Evolutionary conservation across 345 rosid species (phyloP).

Genomic region (Eucalyptus caleyi): DNA sequence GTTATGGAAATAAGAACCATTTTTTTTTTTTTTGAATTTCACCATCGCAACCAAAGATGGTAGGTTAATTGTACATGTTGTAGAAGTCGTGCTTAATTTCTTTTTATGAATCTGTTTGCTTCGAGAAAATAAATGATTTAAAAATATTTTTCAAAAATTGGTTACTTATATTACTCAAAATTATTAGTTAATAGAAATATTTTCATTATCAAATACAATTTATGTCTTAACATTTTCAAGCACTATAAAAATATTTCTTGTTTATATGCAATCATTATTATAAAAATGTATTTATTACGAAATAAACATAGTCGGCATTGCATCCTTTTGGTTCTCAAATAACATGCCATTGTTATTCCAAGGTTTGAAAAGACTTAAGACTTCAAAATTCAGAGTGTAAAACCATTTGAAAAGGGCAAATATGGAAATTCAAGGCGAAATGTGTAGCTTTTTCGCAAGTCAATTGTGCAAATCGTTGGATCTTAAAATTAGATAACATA

Average conservation of each 20-base stretch:
- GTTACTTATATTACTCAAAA: neutral
- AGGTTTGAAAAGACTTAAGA: neutral
- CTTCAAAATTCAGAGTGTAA: neutral
- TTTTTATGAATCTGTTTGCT: neutral
- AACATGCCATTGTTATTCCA: neutral
- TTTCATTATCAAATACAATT: neutral
- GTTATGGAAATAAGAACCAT: neutral
- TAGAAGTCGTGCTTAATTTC: accelerated
- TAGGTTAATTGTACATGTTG: neutral
- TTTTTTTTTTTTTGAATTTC: neutral
- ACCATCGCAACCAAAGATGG: accelerated
- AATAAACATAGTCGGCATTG: neutral
- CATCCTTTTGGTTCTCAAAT: neutral
- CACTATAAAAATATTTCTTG: neutral
- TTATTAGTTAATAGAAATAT: neutral
- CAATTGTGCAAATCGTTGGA: no score
- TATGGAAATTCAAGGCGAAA: neutral
- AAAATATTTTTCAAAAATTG: neutral
- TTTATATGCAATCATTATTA: neutral
- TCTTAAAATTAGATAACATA: neutral
- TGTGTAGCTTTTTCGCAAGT: neutral
- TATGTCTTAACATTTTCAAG: neutral
- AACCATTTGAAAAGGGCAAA: neutral
- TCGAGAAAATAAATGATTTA: accelerated
- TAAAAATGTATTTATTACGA: neutral